phyloP scores from a whole-genome alignment of 768 basidiomycete species.

The Mycena floridula region DNA sequence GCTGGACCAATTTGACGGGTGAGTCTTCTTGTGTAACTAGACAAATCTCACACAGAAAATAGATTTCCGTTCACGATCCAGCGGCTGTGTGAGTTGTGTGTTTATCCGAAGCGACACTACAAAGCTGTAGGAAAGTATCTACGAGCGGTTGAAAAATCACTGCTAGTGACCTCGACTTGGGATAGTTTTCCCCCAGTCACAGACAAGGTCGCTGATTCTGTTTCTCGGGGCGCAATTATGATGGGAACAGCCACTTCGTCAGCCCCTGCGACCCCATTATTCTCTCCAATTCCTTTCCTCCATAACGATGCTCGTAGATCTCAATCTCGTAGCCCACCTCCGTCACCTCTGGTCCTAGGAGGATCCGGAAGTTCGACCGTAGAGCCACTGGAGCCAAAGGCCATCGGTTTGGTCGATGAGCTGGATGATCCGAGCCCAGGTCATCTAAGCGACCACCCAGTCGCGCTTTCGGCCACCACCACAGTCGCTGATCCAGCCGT shows the following conservation, averaged over 20 bases:
- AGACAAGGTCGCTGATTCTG: conserved; percentile 30
- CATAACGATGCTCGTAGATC: conserved; percentile 80
- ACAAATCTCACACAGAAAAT: conserved; percentile 5
- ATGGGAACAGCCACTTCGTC: conserved; percentile 44
- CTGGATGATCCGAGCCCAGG: conserved; percentile 81
- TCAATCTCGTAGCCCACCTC: conserved; percentile 73
- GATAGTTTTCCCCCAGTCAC: conserved; percentile 57
- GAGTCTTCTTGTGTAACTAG: conserved; percentile 16
- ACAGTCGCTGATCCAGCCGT: conserved; percentile 22
- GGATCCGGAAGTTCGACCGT: conserved; percentile 25
- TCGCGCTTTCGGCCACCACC: conserved; percentile 61
- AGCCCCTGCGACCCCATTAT: conserved; percentile 71
- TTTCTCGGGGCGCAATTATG: conserved; percentile 34
- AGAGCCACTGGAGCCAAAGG: conserved; percentile 36
- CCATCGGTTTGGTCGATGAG: conserved; percentile 77
- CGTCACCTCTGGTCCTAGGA: conserved; percentile 58
- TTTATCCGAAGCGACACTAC: conserved; percentile 67
- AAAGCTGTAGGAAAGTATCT: conserved; percentile 79
- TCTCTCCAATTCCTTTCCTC: conserved; percentile 84
- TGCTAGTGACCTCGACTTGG: conserved; percentile 80
- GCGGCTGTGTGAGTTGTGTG: conserved; percentile 76
- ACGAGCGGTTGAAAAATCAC: conserved; percentile 75
- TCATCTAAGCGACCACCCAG: conserved; percentile 78
- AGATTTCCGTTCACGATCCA: conserved; percentile 83
- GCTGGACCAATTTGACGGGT: conserved; percentile 75